These are phyloP conservation scores for Rhizopogon roseolus DNA, from an alignment of 768 basidiomycete species.

Conservation along the genomic window DNA sequence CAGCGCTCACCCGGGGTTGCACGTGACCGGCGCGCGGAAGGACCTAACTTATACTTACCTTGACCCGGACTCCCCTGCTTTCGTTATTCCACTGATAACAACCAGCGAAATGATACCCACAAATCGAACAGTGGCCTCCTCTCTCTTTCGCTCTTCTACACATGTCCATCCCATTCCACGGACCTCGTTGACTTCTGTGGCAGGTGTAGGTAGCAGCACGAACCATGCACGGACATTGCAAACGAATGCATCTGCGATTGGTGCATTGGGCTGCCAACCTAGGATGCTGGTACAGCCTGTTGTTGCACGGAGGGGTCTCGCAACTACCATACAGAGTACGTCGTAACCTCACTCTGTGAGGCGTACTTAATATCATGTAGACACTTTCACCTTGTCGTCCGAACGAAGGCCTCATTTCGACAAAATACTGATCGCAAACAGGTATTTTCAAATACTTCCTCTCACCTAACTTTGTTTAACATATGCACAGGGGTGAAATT, in stretches of 20 bases:
- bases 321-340: slow-evolving; percentile 15
- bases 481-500: slow-evolving; percentile 74
- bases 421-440: slow-evolving; percentile 90
- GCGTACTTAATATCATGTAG: neutral
- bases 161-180: neutral
- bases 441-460: slow-evolving; percentile 37
- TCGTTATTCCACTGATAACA: neutral
- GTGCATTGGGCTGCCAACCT: neutral
- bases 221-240: neutral
- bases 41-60: neutral
- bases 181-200: neutral
- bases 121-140: slow-evolving; percentile 20
- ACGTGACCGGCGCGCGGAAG: neutral
- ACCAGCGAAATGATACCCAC: slow-evolving; percentile 24
- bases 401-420: slow-evolving; percentile 60
- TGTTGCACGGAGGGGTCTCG: slow-evolving; percentile 10
- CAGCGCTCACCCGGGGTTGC: neutral
- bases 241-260: neutral
- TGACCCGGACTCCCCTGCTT: neutral
- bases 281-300: neutral
- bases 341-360: neutral
- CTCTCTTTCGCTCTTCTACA: slow-evolving; percentile 11
- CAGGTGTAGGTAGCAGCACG: neutral
- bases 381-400: neutral
- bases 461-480: neutral